Base-by-base conservation (phyloP, 108 stramenopile species). In the Pseudonitzschia multiseries region DNA sequence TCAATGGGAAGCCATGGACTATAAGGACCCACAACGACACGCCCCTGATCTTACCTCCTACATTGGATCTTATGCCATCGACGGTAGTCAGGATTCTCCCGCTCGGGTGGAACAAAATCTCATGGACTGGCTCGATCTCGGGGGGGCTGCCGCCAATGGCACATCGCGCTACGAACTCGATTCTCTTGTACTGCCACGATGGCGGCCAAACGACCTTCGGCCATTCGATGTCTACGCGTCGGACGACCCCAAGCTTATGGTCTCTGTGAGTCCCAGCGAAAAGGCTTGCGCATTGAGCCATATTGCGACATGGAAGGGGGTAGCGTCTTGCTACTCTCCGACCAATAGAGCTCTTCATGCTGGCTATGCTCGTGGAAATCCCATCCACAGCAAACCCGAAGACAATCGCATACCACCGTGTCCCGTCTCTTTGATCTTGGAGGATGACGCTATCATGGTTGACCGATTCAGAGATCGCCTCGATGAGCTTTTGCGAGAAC, bases 391-490 rank as follows among this genome's bases (percentile, higher is more conserved):
- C 24, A 68, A 40, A 33, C 13, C 13, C 31, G 33, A 17, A 15
- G 36, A 21, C 32, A 20, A 62, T 20, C 61, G 46, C 46, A 91
- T 88, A 75, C 62, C 76, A 41, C 93, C 93, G 22, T 27, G 79
- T 31, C 89, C 93, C n/a, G 90, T 86, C 14, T 87, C 84, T 50
- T 78, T 94, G 21, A 76, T 94, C 64, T 60, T 94, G 56, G 93
- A 94, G 74, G 93, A 94, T 68, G 93, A 94, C 73, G 93, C 93
- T 26, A 80, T 89, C 10, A 65, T 91, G 53, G 81, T 84, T n/a
- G 93, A 94, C 71, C 86, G 89, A 33, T 94, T 94, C 71, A 15
- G 57, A 20, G 93, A 94, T 65, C 85, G 90, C 21, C 79, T 94
- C 26, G 54, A 79, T 4, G 53, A 74, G 15, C 52, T 94, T 28